These are phyloP conservation scores for Candida boidinii DNA, from an alignment of 805 yeast species.

Conservation along the genomic window DNA sequence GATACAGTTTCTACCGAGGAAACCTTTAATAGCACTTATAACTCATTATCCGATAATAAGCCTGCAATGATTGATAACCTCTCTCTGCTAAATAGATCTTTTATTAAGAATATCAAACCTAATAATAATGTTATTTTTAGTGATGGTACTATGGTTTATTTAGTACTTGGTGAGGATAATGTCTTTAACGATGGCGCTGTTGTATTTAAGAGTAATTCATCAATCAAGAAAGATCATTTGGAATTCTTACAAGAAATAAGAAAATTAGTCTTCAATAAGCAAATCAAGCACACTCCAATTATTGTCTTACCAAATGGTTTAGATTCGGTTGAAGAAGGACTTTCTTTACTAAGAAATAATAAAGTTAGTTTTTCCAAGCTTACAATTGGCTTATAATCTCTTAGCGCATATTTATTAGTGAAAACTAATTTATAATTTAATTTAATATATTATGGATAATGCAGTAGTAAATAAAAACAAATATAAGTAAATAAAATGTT, in stretches of 20 bases:
- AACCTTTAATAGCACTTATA: conserved; percentile 21
- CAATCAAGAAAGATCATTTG: conserved; percentile 12
- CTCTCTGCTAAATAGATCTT: conserved; percentile 19
- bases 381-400: too few relatives aligned
- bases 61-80: conserved; percentile 29
- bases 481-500: too few relatives aligned
- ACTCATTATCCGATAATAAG: conserved; percentile 23
- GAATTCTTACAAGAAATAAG: conserved; percentile 11
- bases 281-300: conserved; percentile 20
- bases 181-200: conserved; percentile 23
- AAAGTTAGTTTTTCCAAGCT: conserved; percentile 37
- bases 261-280: conserved; percentile 15
- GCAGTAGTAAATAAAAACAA: too few relatives aligned
- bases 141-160: conserved; percentile 30
- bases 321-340: conserved; percentile 25
- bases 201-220: conserved; percentile 16
- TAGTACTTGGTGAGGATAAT: conserved; percentile 27
- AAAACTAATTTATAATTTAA: too few relatives aligned
- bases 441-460: too few relatives aligned
- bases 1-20: conserved; percentile 22
- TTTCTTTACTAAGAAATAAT: conserved; percentile 25
- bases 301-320: conserved; percentile 15
- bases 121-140: conserved; percentile 24
- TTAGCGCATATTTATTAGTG: too few relatives aligned
- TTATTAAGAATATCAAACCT: conserved; percentile 9